Percentiles rank a stretch among this genome's conserved stretches.
Evolutionary conservation across 2,329 filamentous ascomycete genomes (phyloP).

Genomic region (Botrytis fragariae): DNA sequence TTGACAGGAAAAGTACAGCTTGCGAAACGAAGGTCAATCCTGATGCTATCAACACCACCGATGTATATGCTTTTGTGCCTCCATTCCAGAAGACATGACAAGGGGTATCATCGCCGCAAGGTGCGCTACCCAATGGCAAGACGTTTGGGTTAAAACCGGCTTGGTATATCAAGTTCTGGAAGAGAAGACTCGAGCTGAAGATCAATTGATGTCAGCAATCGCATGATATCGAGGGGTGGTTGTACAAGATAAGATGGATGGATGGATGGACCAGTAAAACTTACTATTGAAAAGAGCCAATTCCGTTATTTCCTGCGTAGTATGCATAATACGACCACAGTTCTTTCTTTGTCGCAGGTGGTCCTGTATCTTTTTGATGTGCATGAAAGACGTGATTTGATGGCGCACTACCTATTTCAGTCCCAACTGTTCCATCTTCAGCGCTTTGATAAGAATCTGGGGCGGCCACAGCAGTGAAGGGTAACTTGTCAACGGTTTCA

Average conservation of each 20-base stretch:
- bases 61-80: conserved; percentile 34
- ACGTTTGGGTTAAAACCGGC: conserved; percentile 38
- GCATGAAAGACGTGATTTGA: neutral
- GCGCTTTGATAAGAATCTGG: conserved; percentile 22
- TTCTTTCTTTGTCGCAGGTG: conserved; percentile 34
- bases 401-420: neutral
- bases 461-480: conserved; percentile 32
- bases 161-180: conserved; percentile 38
- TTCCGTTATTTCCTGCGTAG: conserved; percentile 37
- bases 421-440: conserved; percentile 23
- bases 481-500: conserved; percentile 24
- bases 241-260: no score
- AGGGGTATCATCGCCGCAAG: conserved; percentile 33
- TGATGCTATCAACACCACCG: conserved; percentile 35
- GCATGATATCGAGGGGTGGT: neutral
- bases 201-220: conserved; percentile 12
- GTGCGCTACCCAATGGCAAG: conserved; percentile 34
- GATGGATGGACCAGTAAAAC: conserved; percentile 2
- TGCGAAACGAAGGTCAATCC: conserved; percentile 36
- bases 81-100: conserved; percentile 38
- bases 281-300: conserved; percentile 38
- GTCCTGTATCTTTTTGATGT: conserved; percentile 17
- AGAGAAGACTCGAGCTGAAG: conserved; percentile 36
- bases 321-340: conserved; percentile 37
- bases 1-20: conserved; percentile 33